Conservation (phyloP, 768 basidiomycete species). For the Tricholoma furcatifolium region DNA sequence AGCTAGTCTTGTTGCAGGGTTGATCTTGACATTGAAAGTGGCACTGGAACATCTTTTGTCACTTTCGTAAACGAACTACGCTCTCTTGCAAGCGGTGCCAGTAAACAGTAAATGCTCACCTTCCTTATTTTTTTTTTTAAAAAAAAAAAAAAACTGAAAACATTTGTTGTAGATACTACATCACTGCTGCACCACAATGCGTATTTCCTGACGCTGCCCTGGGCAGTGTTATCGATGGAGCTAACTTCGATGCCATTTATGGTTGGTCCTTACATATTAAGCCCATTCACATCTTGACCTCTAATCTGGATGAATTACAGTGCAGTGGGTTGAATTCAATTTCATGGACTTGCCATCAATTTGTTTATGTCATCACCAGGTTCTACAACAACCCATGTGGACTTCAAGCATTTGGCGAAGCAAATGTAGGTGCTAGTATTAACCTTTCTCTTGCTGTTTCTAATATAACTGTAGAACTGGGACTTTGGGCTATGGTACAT, state of each 20-base stretch:
- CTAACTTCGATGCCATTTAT: slow-evolving; percentile 69
- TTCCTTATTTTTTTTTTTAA: no score
- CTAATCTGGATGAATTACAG: slow-evolving; percentile 17
- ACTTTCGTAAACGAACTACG: slow-evolving; percentile 58
- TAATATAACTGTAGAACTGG: slow-evolving; percentile 47
- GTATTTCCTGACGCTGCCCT: slow-evolving; percentile 68
- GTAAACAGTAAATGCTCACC: slow-evolving; percentile 45
- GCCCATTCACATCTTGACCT: background rate
- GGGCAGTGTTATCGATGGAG: slow-evolving; percentile 56
- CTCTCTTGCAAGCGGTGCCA: slow-evolving; percentile 45
- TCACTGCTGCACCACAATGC: slow-evolving; percentile 67
- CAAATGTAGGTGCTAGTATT: slow-evolving; percentile 40
- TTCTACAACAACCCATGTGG: slow-evolving; percentile 60
- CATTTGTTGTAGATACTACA: slow-evolving; percentile 47
- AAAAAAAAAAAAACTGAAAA: no score
- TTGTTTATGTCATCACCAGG: slow-evolving; percentile 25
- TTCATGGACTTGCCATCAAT: background rate
- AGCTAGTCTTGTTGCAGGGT: slow-evolving; percentile 32
- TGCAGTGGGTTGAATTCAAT: slow-evolving; percentile 27
- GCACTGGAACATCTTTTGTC: slow-evolving; percentile 45
- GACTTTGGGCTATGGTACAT: slow-evolving; percentile 57
- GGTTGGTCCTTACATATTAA: slow-evolving; percentile 30
- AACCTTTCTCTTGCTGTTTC: background rate
- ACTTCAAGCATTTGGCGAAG: slow-evolving; percentile 43
- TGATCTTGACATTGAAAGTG: slow-evolving; percentile 79